A percentile compares a stretch with the other conserved stretches of the same genome.
These are phyloP conservation scores for Talaromyces sp. DNA, from an alignment of 2,329 filamentous ascomycete species.

Conservation along the genomic window DNA sequence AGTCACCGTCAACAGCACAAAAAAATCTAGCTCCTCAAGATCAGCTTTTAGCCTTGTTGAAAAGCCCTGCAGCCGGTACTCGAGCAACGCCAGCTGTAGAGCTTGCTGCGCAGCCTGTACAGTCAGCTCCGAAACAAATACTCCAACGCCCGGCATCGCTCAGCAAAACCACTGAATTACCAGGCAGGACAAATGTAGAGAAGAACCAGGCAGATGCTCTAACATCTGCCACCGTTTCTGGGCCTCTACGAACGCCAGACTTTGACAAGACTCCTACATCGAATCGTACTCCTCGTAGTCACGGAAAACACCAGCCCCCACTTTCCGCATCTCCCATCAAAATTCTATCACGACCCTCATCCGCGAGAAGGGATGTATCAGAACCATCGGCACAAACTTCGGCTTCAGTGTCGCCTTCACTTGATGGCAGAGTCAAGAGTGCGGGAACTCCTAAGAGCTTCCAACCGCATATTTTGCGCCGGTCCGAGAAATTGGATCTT, in stretches of 20 bases:
- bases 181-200: slow-evolving; percentile 23
- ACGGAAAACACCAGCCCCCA: slow-evolving; percentile 15
- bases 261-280: slow-evolving; percentile 34
- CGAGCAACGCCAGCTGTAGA: slow-evolving; percentile 41
- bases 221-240: slow-evolving; percentile 42
- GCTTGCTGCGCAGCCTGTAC: slow-evolving; percentile 46
- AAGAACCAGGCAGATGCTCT: slow-evolving; percentile 23
- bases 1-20: slow-evolving; percentile 22
- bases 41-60: slow-evolving; percentile 37
- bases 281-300: slow-evolving; percentile 23
- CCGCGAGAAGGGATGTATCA: slow-evolving; percentile 31
- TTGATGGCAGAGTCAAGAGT: slow-evolving; percentile 25
- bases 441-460: slow-evolving; percentile 46
- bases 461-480: slow-evolving; percentile 55
- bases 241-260: slow-evolving; percentile 42
- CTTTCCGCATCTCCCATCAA: slow-evolving; percentile 36
- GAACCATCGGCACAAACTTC: slow-evolving; percentile 20
- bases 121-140: slow-evolving; percentile 35
- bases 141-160: slow-evolving; percentile 31
- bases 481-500: slow-evolving; percentile 43
- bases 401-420: slow-evolving; percentile 22
- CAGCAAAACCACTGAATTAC: slow-evolving; percentile 23
- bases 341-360: slow-evolving; percentile 38
- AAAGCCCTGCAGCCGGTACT: slow-evolving; percentile 24
- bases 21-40: slow-evolving; percentile 41